A percentile compares a stretch with the other conserved stretches of the same genome.
These are phyloP conservation scores for Gossypium arboreum DNA, from an alignment of 345 rosid species.

Conservation along the genomic window DNA sequence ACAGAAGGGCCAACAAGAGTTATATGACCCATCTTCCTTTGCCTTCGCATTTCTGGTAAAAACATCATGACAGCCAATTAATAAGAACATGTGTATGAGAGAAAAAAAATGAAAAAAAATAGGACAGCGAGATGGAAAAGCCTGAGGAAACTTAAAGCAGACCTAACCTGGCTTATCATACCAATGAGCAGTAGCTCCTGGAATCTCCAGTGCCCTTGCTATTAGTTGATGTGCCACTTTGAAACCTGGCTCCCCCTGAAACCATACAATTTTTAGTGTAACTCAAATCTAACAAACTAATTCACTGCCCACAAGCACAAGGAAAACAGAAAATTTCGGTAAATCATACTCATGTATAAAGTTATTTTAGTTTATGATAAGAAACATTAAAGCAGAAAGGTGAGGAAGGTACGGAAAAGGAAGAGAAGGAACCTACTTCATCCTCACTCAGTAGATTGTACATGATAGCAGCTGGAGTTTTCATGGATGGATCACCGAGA, in stretches of 20 bases:
- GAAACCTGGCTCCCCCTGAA: slow-evolving; percentile 84
- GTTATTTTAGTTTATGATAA: neutral
- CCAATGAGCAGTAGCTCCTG: slow-evolving; percentile 91
- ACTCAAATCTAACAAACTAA: neutral
- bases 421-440: slow-evolving; percentile 42
- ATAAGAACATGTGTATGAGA: neutral
- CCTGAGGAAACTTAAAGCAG: slow-evolving; percentile 4
- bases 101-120: neutral
- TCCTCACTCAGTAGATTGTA: slow-evolving; percentile 90
- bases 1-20: slow-evolving; percentile 72
- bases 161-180: slow-evolving; percentile 89
- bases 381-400: slow-evolving; percentile 2
- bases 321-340: neutral
- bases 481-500: slow-evolving; percentile 97
- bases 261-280: slow-evolving; percentile 11
- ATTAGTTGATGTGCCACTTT: slow-evolving; percentile 56
- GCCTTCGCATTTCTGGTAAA: slow-evolving; percentile 76
- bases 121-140: neutral
- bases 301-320: neutral
- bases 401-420: neutral
- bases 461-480: slow-evolving; percentile 85
- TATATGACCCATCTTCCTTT: slow-evolving; percentile 93
- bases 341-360: neutral
- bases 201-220: slow-evolving; percentile 57
- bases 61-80: slow-evolving; percentile 6